Percentiles rank a stretch among this genome's conserved stretches.
Evolutionary conservation across 208 protist species (phyloP).

Genomic region (Strigomonas culicis): DNA sequence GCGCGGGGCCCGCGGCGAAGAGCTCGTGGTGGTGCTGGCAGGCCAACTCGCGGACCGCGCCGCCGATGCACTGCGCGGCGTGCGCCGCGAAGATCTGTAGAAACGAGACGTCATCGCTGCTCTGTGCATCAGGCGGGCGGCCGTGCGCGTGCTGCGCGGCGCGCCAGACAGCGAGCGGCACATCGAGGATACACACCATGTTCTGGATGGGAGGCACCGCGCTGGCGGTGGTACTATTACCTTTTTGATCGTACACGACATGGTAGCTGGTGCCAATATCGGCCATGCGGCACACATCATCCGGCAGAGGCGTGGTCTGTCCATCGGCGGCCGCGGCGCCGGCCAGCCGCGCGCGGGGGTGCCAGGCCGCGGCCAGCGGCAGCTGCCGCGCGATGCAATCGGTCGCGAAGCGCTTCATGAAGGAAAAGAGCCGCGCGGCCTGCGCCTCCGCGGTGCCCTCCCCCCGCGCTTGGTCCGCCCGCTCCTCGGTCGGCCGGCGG

Average conservation of each 20-base stretch:
- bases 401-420: background rate
- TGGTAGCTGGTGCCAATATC: slow-evolving; percentile 31
- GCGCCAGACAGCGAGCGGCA: slow-evolving; percentile 15
- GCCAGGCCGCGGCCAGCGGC: no score
- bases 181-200: slow-evolving; percentile 31
- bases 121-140: background rate
- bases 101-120: background rate
- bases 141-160: background rate
- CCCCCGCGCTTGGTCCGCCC: background rate
- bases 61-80: background rate
- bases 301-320: no score
- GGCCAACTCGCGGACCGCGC: background rate
- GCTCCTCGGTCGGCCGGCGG: background rate
- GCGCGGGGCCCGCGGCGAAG: background rate
- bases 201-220: slow-evolving; percentile 10
- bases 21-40: background rate
- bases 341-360: background rate
- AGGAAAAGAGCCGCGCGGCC: background rate
- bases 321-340: no score
- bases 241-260: background rate
- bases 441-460: background rate
- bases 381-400: background rate
- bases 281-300: slow-evolving; percentile 15
- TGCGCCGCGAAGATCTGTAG: background rate
- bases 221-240: background rate